These are phyloP conservation scores for Cordyceps cicadae DNA, from an alignment of 2,329 filamentous ascomycete species.

Conservation along the genomic window DNA sequence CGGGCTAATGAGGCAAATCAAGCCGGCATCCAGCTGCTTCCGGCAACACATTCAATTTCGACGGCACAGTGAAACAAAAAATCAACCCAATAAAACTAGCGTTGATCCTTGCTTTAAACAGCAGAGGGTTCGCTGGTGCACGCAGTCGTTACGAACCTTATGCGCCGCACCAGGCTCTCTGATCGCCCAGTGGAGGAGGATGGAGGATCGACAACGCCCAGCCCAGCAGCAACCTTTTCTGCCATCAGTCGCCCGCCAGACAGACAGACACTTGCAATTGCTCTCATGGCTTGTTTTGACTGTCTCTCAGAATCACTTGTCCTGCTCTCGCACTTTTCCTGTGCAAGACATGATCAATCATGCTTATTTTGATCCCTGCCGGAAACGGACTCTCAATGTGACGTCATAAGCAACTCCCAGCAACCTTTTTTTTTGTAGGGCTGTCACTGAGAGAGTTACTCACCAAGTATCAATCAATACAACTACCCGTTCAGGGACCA, in stretches of 20 bases:
- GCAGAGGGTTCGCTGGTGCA: background rate
- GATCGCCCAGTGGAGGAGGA: background rate
- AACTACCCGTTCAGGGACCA: too few species aligned
- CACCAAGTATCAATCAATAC: too few species aligned
- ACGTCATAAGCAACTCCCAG: background rate
- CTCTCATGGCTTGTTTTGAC: too few species aligned
- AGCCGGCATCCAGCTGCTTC: background rate
- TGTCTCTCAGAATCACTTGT: too few species aligned
- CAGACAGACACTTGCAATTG: too few species aligned
- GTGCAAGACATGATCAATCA: too few species aligned
- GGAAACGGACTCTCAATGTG: background rate
- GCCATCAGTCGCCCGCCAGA: background rate
- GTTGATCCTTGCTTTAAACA: background rate
- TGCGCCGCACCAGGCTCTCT: background rate
- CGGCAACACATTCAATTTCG: background rate
- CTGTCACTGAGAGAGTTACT: too few species aligned
- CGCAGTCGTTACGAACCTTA: background rate
- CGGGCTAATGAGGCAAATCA: background rate
- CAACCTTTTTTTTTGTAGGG: background rate
- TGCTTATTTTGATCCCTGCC: too few species aligned
- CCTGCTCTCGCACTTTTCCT: too few species aligned
- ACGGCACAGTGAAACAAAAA: background rate
- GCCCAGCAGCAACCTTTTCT: too few species aligned
- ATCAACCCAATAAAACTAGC: background rate
- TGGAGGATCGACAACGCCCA: background rate